A percentile compares a stretch with the other conserved stretches of the same genome.
Conservation (phyloP, 192 early-diverging fungal species). For the Coemansia sp. region DNA sequence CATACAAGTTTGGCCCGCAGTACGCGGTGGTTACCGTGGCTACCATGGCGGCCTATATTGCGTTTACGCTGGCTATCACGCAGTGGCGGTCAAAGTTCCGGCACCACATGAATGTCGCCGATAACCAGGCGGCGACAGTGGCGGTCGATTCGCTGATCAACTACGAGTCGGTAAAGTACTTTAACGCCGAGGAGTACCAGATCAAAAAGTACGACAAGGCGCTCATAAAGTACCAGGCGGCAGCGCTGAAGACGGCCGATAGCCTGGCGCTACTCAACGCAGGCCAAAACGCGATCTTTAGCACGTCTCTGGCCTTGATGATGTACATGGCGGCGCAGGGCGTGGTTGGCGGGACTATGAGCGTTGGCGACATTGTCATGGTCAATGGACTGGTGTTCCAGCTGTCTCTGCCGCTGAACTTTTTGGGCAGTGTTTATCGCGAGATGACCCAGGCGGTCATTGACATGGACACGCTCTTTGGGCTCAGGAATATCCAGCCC, state of each 20-base stretch:
- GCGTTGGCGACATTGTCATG: conserved; percentile 98
- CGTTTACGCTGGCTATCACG: conserved; percentile 86
- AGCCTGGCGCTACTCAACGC: conserved; percentile 92
- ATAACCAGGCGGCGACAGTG: conserved; percentile 90
- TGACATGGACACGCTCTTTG: conserved; percentile 98
- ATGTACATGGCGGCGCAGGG: conserved; percentile 96
- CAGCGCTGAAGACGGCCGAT: conserved; percentile 87
- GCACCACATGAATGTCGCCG: conserved; percentile 90
- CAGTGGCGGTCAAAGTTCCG: conserved; percentile 85
- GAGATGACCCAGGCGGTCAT: conserved; percentile 92
- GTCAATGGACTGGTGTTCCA: conserved; percentile 99
- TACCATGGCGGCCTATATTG: conserved; percentile 77
- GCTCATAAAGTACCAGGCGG: conserved; percentile 85
- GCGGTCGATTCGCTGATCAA: conserved; percentile 97
- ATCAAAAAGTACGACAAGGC: conserved; percentile 84
- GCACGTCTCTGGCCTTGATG: conserved; percentile 86
- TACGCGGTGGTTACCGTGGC: conserved; percentile 62
- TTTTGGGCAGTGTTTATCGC: conserved; percentile 95
- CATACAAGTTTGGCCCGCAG: conserved; percentile 60
- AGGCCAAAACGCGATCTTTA: conserved; percentile 94
- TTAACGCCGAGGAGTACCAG: conserved; percentile 93
- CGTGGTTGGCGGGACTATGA: conserved; percentile 74
- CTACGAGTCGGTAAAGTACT: conserved; percentile 96
- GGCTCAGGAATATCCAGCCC: conserved; percentile 63
- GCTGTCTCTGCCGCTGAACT: conserved; percentile 94